Evolutionary conservation across 495 filamentous ascomycete genomes (phyloP).

Genomic region (Neurospora sp.): DNA sequence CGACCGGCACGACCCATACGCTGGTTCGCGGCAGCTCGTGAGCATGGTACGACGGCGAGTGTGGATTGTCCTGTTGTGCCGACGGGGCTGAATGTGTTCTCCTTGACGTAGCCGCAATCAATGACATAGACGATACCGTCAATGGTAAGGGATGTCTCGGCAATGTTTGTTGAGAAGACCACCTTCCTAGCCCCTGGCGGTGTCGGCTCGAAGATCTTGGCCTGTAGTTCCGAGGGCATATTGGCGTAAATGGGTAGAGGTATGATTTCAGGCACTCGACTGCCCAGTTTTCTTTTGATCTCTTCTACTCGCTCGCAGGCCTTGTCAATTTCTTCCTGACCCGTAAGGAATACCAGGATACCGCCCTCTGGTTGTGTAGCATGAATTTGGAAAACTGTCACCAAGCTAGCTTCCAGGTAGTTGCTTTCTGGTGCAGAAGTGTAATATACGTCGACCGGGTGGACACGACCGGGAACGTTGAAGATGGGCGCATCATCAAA

Average conservation of each 20-base stretch:
- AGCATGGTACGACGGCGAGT: conserved; percentile 83
- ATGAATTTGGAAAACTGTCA: conserved; percentile 94
- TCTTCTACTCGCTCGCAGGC: conserved; percentile 74
- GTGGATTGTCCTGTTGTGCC: conserved; percentile 79
- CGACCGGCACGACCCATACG: conserved; percentile 86
- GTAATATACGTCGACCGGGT: conserved; percentile 89
- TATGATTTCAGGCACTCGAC: conserved; percentile 74
- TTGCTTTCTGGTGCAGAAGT: conserved; percentile 89
- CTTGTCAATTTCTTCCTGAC: conserved; percentile 84
- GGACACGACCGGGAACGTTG: conserved; percentile 85
- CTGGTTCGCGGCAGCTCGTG: conserved; percentile 90
- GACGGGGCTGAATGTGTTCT: conserved; percentile 82
- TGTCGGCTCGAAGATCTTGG: conserved; percentile 85
- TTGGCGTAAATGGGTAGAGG: conserved; percentile 87
- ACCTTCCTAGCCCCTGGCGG: conserved; percentile 74
- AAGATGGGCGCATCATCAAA: conserved; percentile 95
- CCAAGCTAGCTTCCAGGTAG: conserved; percentile 84
- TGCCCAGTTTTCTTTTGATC: conserved; percentile 70
- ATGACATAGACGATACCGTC: conserved; percentile 90
- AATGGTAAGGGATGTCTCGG: conserved; percentile 81
- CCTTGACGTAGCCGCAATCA: conserved; percentile 87
- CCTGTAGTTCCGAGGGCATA: conserved; percentile 73
- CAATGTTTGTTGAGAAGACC: conserved; percentile 83
- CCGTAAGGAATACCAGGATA: conserved; percentile 84
- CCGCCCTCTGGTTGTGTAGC: conserved; percentile 78